Evolutionary conservation across 805 yeast species (phyloP).

Genomic region (Wickerhamia fluorescens): DNA sequence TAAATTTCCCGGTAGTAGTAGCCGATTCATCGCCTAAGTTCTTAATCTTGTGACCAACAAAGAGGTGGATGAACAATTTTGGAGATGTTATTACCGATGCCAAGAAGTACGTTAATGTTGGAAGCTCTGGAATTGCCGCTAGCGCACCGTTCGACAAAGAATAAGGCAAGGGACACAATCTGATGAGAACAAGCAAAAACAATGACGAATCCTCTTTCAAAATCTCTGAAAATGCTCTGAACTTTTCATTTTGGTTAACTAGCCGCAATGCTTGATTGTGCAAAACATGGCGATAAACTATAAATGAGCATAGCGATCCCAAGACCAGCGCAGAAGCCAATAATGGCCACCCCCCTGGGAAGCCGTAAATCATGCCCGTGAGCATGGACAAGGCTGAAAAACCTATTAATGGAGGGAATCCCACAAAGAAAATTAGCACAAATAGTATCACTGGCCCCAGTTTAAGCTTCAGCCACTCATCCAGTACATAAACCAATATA

Average conservation of each 20-base stretch:
- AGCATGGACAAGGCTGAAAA: slow-evolving; percentile 61
- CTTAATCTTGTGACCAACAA: slow-evolving; percentile 70
- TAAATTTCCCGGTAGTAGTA: slow-evolving; percentile 42
- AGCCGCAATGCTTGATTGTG: slow-evolving; percentile 51
- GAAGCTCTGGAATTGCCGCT: slow-evolving; percentile 76
- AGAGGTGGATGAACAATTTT: slow-evolving; percentile 66
- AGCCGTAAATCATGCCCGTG: slow-evolving; percentile 79
- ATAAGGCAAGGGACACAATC: slow-evolving; percentile 90
- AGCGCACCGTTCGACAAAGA: slow-evolving; percentile 89
- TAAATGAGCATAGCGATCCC: slow-evolving; percentile 74
- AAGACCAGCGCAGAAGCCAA: slow-evolving; percentile 59
- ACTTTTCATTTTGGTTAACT: slow-evolving; percentile 53
- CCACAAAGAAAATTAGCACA: slow-evolving; percentile 50
- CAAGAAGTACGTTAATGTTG: slow-evolving; percentile 51
- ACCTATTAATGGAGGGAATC: slow-evolving; percentile 90
- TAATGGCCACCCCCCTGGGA: slow-evolving; percentile 71
- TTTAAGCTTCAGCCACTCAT: slow-evolving; percentile 33
- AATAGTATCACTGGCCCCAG: slow-evolving; percentile 44
- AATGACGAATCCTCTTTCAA: slow-evolving; percentile 63
- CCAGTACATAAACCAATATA: slow-evolving; percentile 35
- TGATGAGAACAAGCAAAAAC: slow-evolving; percentile 58
- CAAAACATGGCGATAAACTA: slow-evolving; percentile 56
- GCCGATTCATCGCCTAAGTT: slow-evolving; percentile 54
- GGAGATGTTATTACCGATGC: slow-evolving; percentile 80
- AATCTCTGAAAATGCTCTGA: slow-evolving; percentile 69